These are phyloP conservation scores for Podospora pseudoanserina DNA, from an alignment of 495 filamentous ascomycete genomes.

Conservation along the genomic window DNA sequence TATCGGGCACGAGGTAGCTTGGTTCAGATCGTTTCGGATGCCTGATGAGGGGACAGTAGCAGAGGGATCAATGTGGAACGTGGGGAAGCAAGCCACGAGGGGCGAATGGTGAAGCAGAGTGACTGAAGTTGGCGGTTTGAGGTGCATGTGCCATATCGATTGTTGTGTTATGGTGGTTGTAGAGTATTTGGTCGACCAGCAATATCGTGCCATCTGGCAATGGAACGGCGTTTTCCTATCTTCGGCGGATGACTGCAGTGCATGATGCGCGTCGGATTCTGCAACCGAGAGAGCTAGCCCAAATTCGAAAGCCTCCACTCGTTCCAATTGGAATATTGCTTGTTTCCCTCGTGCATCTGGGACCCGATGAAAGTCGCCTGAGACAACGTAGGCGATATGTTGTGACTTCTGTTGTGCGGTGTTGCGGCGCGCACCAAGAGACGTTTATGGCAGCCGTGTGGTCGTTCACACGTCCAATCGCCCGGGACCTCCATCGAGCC, in stretches of 20 bases:
- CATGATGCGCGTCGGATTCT: constrained; percentile 26
- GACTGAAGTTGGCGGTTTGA: constrained; percentile 22
- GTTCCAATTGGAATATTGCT: constrained; percentile 19
- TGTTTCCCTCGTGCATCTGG: constrained; percentile 11
- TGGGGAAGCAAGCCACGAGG: constrained; percentile 16
- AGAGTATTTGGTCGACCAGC: constrained; percentile 37
- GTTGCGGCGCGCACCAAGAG: not conserved
- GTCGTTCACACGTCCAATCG: constrained; percentile 7
- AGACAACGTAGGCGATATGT: not conserved
- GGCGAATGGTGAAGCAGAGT: constrained; percentile 21
- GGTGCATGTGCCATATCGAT: constrained; percentile 25
- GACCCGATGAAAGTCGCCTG: constrained; percentile 10
- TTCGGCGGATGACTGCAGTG: constrained; percentile 32
- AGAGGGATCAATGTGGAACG: constrained; percentile 11
- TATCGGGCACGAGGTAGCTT: constrained; percentile 4
- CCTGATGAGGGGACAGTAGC: constrained; percentile 16
- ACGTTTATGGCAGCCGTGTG: constrained; percentile 20
- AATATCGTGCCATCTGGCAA: constrained; percentile 50
- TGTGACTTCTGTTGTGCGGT: constrained; percentile 2
- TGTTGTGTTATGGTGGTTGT: constrained; percentile 25
- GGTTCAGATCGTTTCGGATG: constrained; percentile 22
- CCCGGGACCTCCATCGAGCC: not conserved
- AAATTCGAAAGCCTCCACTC: constrained; percentile 17
- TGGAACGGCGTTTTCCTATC: constrained; percentile 31
- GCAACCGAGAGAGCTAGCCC: constrained; percentile 29